Base-by-base conservation (phyloP, 2,329 filamentous ascomycete species). In the Talaromyces atroroseus region DNA sequence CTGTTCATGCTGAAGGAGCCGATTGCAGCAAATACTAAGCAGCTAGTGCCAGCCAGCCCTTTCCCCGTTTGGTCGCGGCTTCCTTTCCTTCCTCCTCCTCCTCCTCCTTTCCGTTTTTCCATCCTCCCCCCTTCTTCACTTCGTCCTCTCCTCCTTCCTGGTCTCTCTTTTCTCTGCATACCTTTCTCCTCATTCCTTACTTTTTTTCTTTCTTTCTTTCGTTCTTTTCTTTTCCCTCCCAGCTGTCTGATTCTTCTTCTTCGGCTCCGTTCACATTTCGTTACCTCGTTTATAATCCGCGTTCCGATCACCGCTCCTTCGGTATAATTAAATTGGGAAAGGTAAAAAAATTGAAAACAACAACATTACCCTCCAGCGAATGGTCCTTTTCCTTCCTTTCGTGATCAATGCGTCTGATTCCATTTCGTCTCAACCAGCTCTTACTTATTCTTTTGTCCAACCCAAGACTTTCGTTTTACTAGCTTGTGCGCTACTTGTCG, bases 141-240 rank as follows among this genome's bases (percentile, higher is more conserved):
- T 29, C 56, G 18, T 40, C 49, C 40, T 14, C 44, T 5, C 24
- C 42, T 48, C 26, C 26, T 57, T 32, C 54, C 21, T 29, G 40
- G 40, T 60, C 49, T 49, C 32, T 54, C 32, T 49, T 16, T 42
- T 47, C 59, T 53, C 48, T 56, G 51, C 56, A 55, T 59, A 56
- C 54, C 54, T 57, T 58, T 47, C 57, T 60, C 59, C n/a, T 48
- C 58, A 54, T 58, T 62, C 55, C 61, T 60, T 60, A 60, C 58
- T 59, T 63, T 59, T 61, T 60, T n/a, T 63, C 62, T 60, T 62
- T 61, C 52, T 63, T 59, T 53, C 58, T 64, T 60, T 52, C 49
- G 63, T 64, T 56, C 52, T 51, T 56, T 60, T 60, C 42, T 58
- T 54, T 55, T 56, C 52, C 62, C 59, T 48, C 42, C 54, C 59